These are phyloP conservation scores for Vigna angularis DNA, from an alignment of 306 rosid species.

Conservation along the genomic window DNA sequence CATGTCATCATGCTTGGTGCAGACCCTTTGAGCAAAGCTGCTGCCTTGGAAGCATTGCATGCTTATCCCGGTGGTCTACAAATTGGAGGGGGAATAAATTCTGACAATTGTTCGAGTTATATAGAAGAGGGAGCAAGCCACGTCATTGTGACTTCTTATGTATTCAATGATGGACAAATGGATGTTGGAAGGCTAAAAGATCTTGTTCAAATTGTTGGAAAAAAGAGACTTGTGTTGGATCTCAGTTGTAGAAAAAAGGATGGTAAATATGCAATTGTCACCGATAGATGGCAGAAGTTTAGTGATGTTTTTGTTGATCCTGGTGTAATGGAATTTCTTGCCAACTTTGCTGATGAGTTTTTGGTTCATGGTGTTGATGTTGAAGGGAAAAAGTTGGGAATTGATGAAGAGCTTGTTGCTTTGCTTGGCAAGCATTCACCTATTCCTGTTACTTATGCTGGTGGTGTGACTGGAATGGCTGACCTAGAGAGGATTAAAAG, in stretches of 20 bases:
- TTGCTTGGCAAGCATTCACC: conserved; percentile 88
- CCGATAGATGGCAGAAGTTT: conserved; percentile 97
- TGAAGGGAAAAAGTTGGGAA: conserved; percentile 98
- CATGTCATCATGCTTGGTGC: conserved; percentile 95
- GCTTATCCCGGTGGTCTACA: conserved; percentile 93
- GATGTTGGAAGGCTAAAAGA: conserved; percentile 82
- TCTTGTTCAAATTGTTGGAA: conserved; percentile 82
- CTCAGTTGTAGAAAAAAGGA: conserved; percentile 97
- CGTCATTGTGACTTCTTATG: conserved; percentile 94
- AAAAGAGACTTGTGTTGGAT: conserved; percentile 91
- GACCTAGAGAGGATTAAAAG: conserved; percentile 83
- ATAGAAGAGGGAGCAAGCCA: conserved; percentile 95
- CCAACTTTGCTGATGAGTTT: conserved; percentile 88
- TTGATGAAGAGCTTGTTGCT: conserved; percentile 95
- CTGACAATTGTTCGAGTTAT: conserved; percentile 78
- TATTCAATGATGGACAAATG: conserved; percentile 91
- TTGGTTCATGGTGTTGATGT: conserved; percentile 97
- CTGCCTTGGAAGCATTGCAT: conserved; percentile 83
- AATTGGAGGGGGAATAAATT: conserved; percentile 97
- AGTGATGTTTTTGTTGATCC: conserved; percentile 75
- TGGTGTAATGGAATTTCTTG: conserved; percentile 72
- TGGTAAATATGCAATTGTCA: conserved; percentile 87
- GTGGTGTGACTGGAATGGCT: conserved; percentile 85
- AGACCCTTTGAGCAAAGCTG: conserved; percentile 82
- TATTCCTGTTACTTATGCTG: conserved; percentile 92